phyloP scores from a whole-genome alignment of 164 flowering plant genomes.

The Magnolia changhungtana region DNA sequence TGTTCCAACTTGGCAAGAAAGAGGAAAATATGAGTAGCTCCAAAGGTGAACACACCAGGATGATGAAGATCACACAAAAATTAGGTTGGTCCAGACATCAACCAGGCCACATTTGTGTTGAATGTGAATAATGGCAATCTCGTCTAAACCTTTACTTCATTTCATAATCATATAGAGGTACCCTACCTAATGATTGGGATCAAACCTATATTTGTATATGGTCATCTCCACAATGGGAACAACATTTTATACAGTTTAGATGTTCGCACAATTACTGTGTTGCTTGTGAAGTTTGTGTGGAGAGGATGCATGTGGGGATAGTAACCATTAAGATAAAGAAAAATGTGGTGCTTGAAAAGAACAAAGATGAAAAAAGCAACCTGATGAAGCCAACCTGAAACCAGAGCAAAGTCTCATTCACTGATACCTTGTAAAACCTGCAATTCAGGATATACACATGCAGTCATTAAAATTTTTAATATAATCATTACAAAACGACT shows the following conservation, averaged over 20 bases:
- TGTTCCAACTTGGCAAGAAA: background rate
- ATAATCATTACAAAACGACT: background rate
- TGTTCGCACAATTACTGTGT: background rate
- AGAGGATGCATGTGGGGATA: background rate
- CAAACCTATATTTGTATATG: background rate
- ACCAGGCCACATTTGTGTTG: too few relatives aligned
- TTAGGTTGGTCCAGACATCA: background rate
- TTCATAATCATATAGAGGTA: background rate
- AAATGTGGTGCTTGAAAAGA: background rate
- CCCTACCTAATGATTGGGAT: background rate
- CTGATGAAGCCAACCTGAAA: conserved; percentile 98
- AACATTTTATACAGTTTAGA: background rate
- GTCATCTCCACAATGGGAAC: background rate
- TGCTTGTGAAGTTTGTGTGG: background rate
- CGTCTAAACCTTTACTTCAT: background rate
- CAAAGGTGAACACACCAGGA: background rate
- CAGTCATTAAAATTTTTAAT: background rate
- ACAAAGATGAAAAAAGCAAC: conserved; percentile 42
- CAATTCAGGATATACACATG: conserved; percentile 1
- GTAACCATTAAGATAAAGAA: background rate
- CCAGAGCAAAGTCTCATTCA: conserved; percentile 75
- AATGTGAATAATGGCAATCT: background rate
- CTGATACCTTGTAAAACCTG: conserved; percentile 78
- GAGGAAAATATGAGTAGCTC: background rate
- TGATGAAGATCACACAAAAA: background rate